Evolutionary conservation across 441 rosid species (phyloP).

Genomic region (Populus hybrid): DNA sequence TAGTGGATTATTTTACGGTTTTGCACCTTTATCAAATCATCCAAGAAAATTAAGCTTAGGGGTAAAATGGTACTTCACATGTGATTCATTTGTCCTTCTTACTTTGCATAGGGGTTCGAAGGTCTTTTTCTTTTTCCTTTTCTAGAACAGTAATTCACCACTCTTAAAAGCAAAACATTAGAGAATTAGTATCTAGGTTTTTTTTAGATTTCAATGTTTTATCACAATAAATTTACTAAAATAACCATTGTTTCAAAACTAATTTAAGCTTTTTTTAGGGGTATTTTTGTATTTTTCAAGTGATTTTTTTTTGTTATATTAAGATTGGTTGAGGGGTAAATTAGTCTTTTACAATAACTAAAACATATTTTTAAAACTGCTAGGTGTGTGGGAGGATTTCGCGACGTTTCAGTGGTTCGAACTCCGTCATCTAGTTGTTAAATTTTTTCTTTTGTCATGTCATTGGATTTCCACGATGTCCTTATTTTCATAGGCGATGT

Average conservation of each 20-base stretch:
- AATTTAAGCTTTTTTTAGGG: not conserved
- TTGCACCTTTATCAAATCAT: no score
- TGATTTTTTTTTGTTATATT: not conserved
- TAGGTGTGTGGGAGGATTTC: no score
- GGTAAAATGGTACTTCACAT: no score
- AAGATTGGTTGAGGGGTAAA: no score
- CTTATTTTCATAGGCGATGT: rapidly evolving
- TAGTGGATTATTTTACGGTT: no score
- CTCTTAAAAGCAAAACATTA: not conserved
- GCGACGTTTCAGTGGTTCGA: rapidly evolving
- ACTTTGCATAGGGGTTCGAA: not conserved
- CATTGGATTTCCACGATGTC: no score
- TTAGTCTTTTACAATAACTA: no score
- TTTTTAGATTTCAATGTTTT: no score
- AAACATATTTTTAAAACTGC: no score
- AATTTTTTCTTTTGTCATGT: rapidly evolving
- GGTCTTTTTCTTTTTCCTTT: not conserved
- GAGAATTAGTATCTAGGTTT: not conserved
- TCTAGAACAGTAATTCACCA: no score
- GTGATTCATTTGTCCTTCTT: not conserved
- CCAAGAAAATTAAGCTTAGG: not conserved
- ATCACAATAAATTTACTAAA: no score
- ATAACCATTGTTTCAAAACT: not conserved
- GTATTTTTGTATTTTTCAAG: not conserved
- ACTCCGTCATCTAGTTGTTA: no score